Evolutionary conservation across 2,329 filamentous ascomycete species (phyloP), one percentile per base, ranked within the genome.

Genomic region (Drechslerella stenobrocha): DNA sequence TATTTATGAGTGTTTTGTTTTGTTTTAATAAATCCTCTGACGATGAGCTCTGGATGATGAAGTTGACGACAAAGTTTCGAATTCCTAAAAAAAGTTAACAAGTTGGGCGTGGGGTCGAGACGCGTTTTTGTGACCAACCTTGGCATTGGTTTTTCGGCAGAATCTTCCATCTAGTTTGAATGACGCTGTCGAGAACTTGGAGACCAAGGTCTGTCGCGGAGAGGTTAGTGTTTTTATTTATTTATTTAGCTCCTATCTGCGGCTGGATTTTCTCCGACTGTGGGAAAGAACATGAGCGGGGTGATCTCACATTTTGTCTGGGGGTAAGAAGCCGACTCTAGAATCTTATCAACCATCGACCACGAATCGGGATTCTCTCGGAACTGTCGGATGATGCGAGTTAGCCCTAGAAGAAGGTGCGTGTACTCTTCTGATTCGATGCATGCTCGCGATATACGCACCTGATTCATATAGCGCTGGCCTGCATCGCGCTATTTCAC

Each of bases 111-210:
- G 15, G 26, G 24, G 26, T 52, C 28, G 65, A 13, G 34, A 61
- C 23, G 18, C 18, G 22, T 28, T 22, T 46, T 30, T n/a, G 8
- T 32, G 58, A 74, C 81, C 63, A 77, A 88, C 90, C 90, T 82
- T 93, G 87, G 78, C 93, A 96, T 79, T 98, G 93, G 72, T 97
- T 92, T 75, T 90, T 86, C 53, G 93, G 93, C 70, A 98, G 80
- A 65, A 97, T 90, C 81, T 96, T 98, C 95, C 93, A 98, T 81
- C 93, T 87, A 72, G 93, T 98, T 85, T 92, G 89, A 77, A 98
- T 97, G 72, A 98, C 92, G 84, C 90, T 90, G 80, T 98, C 93
- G 71, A 98, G 85, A 72, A 98, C 91, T 79, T 98, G 93, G 72
- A 98, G 82, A 55, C 91, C 93, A 74, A 98, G 82, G 77, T 95